Evolutionary conservation across 768 basidiomycete species (phyloP), one percentile per base, ranked within the genome.

Genomic region (Boletus tylopilopsis): DNA sequence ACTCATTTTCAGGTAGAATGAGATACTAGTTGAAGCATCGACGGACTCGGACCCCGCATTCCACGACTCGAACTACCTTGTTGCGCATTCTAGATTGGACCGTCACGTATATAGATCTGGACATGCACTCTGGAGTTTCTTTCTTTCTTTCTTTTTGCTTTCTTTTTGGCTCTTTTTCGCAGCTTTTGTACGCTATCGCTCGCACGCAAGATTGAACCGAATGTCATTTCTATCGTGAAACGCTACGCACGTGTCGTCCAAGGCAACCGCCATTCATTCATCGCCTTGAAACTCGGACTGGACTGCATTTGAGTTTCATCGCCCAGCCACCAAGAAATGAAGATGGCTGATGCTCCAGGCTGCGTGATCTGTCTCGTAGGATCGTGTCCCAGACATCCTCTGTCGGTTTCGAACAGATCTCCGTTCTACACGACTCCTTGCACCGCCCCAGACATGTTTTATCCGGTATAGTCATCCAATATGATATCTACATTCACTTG

Each of bases 21-120:
- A 49, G 49, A 2, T 44, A 53, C 22, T 63, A 58, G 32, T 46
- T 34, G 39, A 13, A 46, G 39, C 6, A 36, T 36, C 10, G 25
- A 40, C 39, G 25, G 48, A 50, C 42, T 42, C 42, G 32, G n/a
- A n/a, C n/a, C n/a, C 34, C 18, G 18, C 51, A 50, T 27, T 29
- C 46, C 29, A 58, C 7, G 58, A 46, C 35, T 44, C 22, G 56
- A 45, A 11, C 39, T 36, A 33, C 43, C 37, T 48, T 42, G 52
- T 53, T 50, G 43, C 27, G 48, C 64, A 54, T 54, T 46, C 61
- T 54, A 58, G 48, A 61, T 52, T 49, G 51, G 50, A 62, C 53
- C 25, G 38, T 48, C 45, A 57, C 53, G 59, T 66, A 64, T 47
- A 64, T 61, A 66, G 64, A 54, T 54, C 61, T 53, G 64, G 64